Evolutionary conservation across 2,329 filamentous ascomycete species (phyloP), one percentile per base, ranked within the genome.

Genomic region (Fusarium burgessii): DNA sequence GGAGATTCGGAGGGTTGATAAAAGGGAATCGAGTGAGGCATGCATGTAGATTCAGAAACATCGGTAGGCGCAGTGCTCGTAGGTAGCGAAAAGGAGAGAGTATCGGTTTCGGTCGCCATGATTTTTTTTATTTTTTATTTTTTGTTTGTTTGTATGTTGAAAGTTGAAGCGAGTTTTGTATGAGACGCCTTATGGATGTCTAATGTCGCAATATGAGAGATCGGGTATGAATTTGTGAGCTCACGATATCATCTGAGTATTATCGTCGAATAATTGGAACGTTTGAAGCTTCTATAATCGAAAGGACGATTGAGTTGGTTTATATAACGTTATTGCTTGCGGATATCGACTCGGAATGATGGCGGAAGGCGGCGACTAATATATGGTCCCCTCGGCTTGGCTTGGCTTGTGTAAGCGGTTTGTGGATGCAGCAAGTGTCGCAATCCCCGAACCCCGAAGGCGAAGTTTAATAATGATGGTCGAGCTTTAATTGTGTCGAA

Each of bases 51-150:
- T 55, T 75, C 74, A 40, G 76, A 70, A 59, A 77, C 60, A 27
- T 79, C 77, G 43, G 79, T 78, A 23, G 79, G 74, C 27, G 75
- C 77, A 18, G 78, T 79, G 40, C 77, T 78, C 13, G 78, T 76
- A 18, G 77, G 77, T 32, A 79, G 62, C 49, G 76, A 79, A 41
- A 78, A 63, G 7, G 77, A 79, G 36, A 78, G 49, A 15, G 77
- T 78, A 40, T 80, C 78, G 38, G 78, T 80, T 41, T 80, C 77
- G 72, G 78, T 79, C 20, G 75, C 71, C 77, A 79, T 79, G 68
- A 50, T 66, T 50, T 46, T 32, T 35, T 29, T 14, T n/a, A n/a
- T 50, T 46, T 32, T 35, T 29, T 14, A 50, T 66, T 50, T 46
- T 32, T 35, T 29, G 13, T 58, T 25, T 32, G 25, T 25, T 25